Evolutionary conservation across 176 grass and related monocot species (phyloP).

Genomic region (Bolboschoenus planiculmis): DNA sequence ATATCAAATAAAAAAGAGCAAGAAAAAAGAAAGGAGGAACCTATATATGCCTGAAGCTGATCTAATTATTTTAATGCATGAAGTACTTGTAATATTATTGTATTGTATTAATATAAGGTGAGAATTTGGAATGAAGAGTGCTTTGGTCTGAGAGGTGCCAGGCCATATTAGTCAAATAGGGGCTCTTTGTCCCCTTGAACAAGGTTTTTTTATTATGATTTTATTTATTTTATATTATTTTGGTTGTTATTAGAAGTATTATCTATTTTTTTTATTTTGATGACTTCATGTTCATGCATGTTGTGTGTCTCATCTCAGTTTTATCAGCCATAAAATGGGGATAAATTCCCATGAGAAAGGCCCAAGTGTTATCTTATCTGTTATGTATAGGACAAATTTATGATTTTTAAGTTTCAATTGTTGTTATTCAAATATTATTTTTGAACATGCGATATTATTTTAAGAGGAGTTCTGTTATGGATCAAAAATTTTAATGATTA

Average conservation of each 20-base stretch:
- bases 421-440: neutral
- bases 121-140: constrained; percentile 20
- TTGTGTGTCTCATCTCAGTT: neutral
- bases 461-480: too few relatives aligned
- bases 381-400: neutral
- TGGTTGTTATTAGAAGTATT: neutral
- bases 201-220: neutral
- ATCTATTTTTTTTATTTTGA: neutral
- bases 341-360: neutral
- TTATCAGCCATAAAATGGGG: constrained; percentile 22
- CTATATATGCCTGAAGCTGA: too few relatives aligned
- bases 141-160: constrained; percentile 23
- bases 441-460: too few relatives aligned
- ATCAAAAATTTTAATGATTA: too few relatives aligned
- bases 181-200: constrained; percentile 10
- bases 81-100: neutral
- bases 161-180: neutral
- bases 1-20: neutral
- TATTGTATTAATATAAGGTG: neutral
- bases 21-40: neutral
- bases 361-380: neutral
- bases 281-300: neutral
- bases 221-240: neutral
- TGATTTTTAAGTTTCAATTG: neutral
- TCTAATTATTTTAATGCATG: neutral